Conservation (phyloP, 371 early-diverging fungal species). For the Mucor velutinosus region DNA sequence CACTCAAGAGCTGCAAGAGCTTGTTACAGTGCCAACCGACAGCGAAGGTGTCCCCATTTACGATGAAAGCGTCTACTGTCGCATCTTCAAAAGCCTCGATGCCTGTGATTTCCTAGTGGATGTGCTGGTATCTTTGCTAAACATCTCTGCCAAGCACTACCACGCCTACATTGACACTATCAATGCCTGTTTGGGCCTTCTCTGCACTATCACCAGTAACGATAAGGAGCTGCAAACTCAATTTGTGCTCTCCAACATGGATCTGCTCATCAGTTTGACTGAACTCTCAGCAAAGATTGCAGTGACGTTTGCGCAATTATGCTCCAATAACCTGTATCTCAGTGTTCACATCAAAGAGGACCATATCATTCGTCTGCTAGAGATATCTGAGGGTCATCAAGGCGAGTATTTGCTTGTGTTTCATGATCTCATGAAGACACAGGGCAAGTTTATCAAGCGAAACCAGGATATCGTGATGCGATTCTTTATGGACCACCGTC, state of each 20-base stretch:
- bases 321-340: conserved; percentile 38
- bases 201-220: neutral
- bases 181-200: neutral
- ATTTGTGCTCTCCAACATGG: conserved; percentile 43
- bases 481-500: conserved; percentile 45
- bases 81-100: conserved; percentile 32
- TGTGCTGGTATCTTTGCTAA: conserved; percentile 25
- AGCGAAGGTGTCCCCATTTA: conserved; percentile 6
- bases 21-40: conserved; percentile 27
- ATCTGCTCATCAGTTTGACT: conserved; percentile 44
- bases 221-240: conserved; percentile 21
- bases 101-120: conserved; percentile 27
- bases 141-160: conserved; percentile 25
- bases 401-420: conserved; percentile 44
- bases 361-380: conserved; percentile 46
- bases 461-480: conserved; percentile 50
- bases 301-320: conserved; percentile 22
- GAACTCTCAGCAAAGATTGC: conserved; percentile 23
- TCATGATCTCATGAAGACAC: conserved; percentile 42
- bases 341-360: conserved; percentile 42
- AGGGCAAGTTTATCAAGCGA: conserved; percentile 48
- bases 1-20: conserved; percentile 30
- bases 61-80: conserved; percentile 23
- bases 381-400: conserved; percentile 38
- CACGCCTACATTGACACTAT: conserved; percentile 3